Evolutionary conservation across 129 eudicot species (phyloP), one percentile per base, ranked within the genome.

Genomic region (Arctium minus): DNA sequence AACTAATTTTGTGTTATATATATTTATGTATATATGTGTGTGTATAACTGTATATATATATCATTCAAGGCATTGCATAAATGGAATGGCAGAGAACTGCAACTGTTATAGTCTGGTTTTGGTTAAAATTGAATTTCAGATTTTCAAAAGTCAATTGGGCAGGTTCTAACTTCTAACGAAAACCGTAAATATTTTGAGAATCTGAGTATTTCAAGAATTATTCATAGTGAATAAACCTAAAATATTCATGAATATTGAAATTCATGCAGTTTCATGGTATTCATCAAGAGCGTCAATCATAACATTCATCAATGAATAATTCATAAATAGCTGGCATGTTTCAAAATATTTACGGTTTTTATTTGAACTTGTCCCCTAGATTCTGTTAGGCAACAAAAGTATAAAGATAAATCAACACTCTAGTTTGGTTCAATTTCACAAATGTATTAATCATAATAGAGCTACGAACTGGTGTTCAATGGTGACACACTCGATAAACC

Each of bases 401-500:
- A 60, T 60, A 60, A 17, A 60, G 29, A 18, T 62, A 6, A 5
- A 62, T n/a, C 8, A 62, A 50, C 70, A 27, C 12, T 64, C 32
- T 3, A 8, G 5, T 76, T 74, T 74, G 37, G 78, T 74, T 74
- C 8, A 36, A 10, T 9, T 74, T 40, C 53, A 18, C 27, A 11
- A 74, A 48, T 31, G 65, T 74, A 40, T 9, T 38, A 39, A 33
- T 10, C 17, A 13, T 15, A 6, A 36, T 40, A 36, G 77, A 36
- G 77, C 56, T 73, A 38, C 69, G 67, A 71, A 80, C 50, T 70
- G 73, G 70, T 13, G 70, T 46, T 42, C 13, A 75, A 76, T 74
- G 40, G 50, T 5, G 64, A 35, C 12, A 83, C 80, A 71, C 38
- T 38, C 56, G 76, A 72, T 69, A 32, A 12, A 86, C 91, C 87